These are phyloP conservation scores for Phytophthora fragariae DNA, from an alignment of 352 stramenopile species.

Conservation along the genomic window DNA sequence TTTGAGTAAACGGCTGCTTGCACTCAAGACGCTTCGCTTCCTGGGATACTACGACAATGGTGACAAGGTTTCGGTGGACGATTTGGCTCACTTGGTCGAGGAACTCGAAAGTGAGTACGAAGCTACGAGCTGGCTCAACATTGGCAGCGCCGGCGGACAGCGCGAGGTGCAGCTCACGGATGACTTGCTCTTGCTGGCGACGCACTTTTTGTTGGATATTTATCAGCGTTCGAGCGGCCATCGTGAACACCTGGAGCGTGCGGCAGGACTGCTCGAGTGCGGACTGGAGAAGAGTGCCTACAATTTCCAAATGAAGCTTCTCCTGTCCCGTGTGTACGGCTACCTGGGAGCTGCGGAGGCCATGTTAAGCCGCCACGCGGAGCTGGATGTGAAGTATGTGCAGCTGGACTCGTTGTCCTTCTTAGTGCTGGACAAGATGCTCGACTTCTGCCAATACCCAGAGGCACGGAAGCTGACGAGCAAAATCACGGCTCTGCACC, in stretches of 20 bases:
- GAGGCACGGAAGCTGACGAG: slow-evolving; percentile 64
- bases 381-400: slow-evolving; percentile 89
- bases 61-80: slow-evolving; percentile 29
- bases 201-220: slow-evolving; percentile 74
- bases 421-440: slow-evolving; percentile 84
- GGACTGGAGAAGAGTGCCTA: slow-evolving; percentile 83
- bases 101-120: slow-evolving; percentile 76
- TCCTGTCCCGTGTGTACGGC: slow-evolving; percentile 81
- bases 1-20: slow-evolving; percentile 66
- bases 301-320: slow-evolving; percentile 93
- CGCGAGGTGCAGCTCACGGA: slow-evolving; percentile 88
- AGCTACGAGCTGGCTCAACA: slow-evolving; percentile 75
- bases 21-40: slow-evolving; percentile 79
- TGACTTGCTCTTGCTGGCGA: slow-evolving; percentile 78
- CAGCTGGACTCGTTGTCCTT: slow-evolving; percentile 88
- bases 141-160: slow-evolving; percentile 72
- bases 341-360: slow-evolving; percentile 72
- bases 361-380: slow-evolving; percentile 70
- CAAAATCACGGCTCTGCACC: slow-evolving; percentile 62
- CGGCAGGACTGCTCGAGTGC: slow-evolving; percentile 72
- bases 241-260: slow-evolving; percentile 57
- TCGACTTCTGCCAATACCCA: slow-evolving; percentile 64
- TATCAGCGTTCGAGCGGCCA: slow-evolving; percentile 55
- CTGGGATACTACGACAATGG: slow-evolving; percentile 54
- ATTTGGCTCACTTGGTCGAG: slow-evolving; percentile 52